Evolutionary conservation across 225 moss, liverwort and hornwort genomes (phyloP).

Genomic region (Takakia lepidozioides): DNA sequence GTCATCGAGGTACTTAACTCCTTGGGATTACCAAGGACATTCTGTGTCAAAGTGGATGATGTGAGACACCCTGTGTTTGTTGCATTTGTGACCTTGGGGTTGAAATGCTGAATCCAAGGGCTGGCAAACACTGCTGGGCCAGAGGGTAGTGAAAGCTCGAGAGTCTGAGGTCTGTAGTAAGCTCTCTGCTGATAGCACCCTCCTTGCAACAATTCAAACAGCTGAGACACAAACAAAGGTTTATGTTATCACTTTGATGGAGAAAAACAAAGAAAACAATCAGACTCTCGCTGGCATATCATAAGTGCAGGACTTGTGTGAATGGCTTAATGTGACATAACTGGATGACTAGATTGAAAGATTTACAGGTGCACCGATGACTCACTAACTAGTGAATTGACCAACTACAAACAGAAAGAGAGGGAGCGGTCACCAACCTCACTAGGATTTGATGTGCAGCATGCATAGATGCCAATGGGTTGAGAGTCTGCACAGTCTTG

Average conservation of each 20-base stretch:
- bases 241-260: background rate
- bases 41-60: slow-evolving; percentile 8
- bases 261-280: no score
- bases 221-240: slow-evolving; percentile 17
- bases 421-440: slow-evolving; percentile 28
- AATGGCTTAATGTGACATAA: no score
- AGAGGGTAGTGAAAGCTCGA: slow-evolving; percentile 18
- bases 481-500: slow-evolving; percentile 62
- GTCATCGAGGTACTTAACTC: slow-evolving; percentile 10
- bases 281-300: no score
- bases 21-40: slow-evolving; percentile 8
- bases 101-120: slow-evolving; percentile 57
- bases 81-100: slow-evolving; percentile 18
- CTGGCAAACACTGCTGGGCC: slow-evolving; percentile 36
- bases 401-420: background rate
- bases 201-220: slow-evolving; percentile 42
- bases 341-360: no score
- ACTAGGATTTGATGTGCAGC: slow-evolving; percentile 33
- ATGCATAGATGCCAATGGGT: slow-evolving; percentile 26
- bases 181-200: slow-evolving; percentile 22
- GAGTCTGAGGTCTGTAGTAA: slow-evolving; percentile 16
- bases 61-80: slow-evolving; percentile 6
- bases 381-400: no score
- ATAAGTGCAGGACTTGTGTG: no score
- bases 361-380: no score